Base-by-base conservation (phyloP, 202 grass and related monocot genomes). In the Zizania palustris region DNA sequence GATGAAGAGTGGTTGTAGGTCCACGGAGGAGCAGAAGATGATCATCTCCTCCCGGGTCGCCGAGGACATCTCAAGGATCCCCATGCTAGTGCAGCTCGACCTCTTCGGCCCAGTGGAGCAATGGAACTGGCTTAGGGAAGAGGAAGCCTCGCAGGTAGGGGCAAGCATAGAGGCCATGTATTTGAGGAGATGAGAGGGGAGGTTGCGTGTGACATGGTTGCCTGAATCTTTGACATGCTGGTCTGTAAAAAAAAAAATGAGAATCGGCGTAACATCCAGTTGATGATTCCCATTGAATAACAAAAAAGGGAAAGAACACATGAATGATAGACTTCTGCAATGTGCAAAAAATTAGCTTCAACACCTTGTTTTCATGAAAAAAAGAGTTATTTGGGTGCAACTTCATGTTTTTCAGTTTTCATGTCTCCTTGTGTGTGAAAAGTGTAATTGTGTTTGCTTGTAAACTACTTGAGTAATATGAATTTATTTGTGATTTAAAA, bases 141-240 rank as follows among this genome's bases (percentile, higher is more conserved):
- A 70, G 19, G 87, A 94, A 62, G 78, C 14, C 8, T 11, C 35
- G 57, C 66, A n/a, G 21, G 82, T 98, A 10, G 89, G 85, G 22
- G 66, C 8, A 19, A 83, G 73, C 77, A 73, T 98, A 20, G 91
- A 94, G 83, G 72, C 80, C 79, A 75, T 90, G 16, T 98, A 71
- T 94, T 98, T 34, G 95, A 92, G 61, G 95, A 98, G 19, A 80
- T 98, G 36, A 86, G 83, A 62, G 64, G 74, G 69, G 95, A 98
- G 75, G 78, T 83, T 53, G 84, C 88, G 59, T 28, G 74, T 6
- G 91, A 94, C 62, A 76, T 97, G 69, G 18, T 92, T 64, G 22
- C 43, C 3, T 61, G 15, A 54, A 33, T 28, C 64, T 16, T 43
- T 55, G 2, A 55, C 12, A 34, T 14, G 15, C 41, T 67, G n/a